Base-by-base conservation (phyloP, 805 yeast genomes). In the Nematodospora valgi region DNA sequence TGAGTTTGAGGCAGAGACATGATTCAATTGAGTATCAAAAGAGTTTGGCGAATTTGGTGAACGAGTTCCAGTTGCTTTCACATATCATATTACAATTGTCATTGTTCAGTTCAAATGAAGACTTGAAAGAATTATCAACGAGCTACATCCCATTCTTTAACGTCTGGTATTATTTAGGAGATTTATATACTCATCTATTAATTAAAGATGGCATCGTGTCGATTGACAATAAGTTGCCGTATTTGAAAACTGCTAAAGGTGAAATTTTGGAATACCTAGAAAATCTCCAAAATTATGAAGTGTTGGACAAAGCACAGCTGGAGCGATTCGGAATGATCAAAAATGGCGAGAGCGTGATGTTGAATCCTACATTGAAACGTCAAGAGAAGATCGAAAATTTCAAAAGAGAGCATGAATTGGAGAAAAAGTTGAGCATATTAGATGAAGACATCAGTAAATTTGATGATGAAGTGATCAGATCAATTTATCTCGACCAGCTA, bases 41-140 rank as follows among this genome's bases (percentile, higher is more conserved):
- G 4, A 27, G 49, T 18, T 46, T 79, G n/a, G 41, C 47, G 1
- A 40, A 43, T 1, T 46, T 65, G 4, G 62, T 78, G 15, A 58
- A 62, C 17, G 60, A 64, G 32, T 64, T 79, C 46, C 46, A 64
- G n/a, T 47, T 62, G n/a, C 53, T 82, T 22, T 66, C 72, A 41
- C 41, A 46, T 1, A 52, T 64, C 9, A 64, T 81, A 1, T 59
- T 66, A 9, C 58, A 61, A n/a, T 56, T 79, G 12, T 67, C 78
- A 2, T 54, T 87, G 16, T 87, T 85, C 59, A 82, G 91, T 47
- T 58, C 62, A 9, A 86, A 86, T 54, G 96, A 88, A 52, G 50
- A 69, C 0, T 39, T 84, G 2, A 84, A 78, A 0, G 97, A 88
- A 47, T 49, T 88, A 8, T 65, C 73, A 25, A 82, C 94, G 0